A percentile compares a stretch with the other conserved stretches of the same genome.
These are phyloP conservation scores for Pseudomicrostroma phylloplanum DNA, from an alignment of 1,284 basidiomycete species.

Conservation along the genomic window DNA sequence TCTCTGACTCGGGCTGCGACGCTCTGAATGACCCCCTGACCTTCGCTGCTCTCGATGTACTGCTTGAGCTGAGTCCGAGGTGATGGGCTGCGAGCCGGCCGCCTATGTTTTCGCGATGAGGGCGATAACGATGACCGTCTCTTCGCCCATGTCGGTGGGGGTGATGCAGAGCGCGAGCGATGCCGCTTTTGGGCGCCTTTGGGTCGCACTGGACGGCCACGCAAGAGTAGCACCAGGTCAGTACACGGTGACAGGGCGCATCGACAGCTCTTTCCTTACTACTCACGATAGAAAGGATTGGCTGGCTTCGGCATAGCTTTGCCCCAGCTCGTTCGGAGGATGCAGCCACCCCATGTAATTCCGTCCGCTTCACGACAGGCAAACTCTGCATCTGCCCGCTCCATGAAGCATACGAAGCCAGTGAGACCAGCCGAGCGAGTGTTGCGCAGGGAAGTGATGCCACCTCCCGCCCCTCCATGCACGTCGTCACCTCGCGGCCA, in stretches of 20 bases:
- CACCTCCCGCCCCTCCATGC: slow-evolving; percentile 55
- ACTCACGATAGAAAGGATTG: background rate
- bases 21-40: slow-evolving; percentile 71
- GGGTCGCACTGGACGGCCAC: no score
- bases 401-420: slow-evolving; percentile 95
- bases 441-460: slow-evolving; percentile 66
- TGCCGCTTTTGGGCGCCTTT: no score
- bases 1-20: slow-evolving; percentile 77
- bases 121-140: background rate
- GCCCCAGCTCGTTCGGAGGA: slow-evolving; percentile 85
- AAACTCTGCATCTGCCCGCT: slow-evolving; percentile 75
- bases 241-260: background rate
- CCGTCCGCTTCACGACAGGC: slow-evolving; percentile 83
- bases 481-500: slow-evolving; percentile 29
- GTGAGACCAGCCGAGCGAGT: slow-evolving; percentile 68
- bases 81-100: background rate
- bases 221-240: background rate
- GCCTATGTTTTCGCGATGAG: background rate
- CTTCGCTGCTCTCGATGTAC: background rate
- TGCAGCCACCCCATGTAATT: slow-evolving; percentile 78
- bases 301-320: slow-evolving; percentile 80
- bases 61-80: slow-evolving; percentile 3
- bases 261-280: background rate
- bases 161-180: no score
- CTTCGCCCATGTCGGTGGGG: slow-evolving; percentile 44